A percentile compares a stretch with the other conserved stretches of the same genome.
Conservation (phyloP, 2,329 filamentous ascomycete species). For the Orbilia blumenaviensis region DNA sequence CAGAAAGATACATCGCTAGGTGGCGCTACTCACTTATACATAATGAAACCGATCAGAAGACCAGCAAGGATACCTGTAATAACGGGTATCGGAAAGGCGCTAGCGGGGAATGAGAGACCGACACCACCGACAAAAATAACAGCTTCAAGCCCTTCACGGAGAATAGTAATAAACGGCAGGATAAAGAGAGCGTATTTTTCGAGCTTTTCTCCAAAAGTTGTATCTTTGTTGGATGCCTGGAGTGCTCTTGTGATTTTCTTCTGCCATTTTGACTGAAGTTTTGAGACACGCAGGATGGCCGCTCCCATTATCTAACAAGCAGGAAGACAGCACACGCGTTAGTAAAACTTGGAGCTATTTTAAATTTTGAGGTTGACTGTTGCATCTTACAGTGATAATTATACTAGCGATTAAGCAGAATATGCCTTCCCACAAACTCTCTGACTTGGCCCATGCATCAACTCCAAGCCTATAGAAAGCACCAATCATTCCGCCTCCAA, state of each 20-base stretch:
- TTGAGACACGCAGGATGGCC: conserved; percentile 80
- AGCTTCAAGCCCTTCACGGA: conserved; percentile 85
- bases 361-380: not conserved
- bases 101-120: conserved; percentile 77
- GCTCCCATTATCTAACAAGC: conserved; percentile 71
- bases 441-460: conserved; percentile 73
- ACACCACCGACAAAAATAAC: conserved; percentile 88
- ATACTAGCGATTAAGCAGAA: conserved; percentile 78
- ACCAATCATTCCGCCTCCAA: conserved; percentile 75
- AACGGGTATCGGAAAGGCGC: conserved; percentile 79
- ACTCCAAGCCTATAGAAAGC: conserved; percentile 76
- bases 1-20: not conserved
- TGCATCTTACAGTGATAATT: conserved; percentile 71
- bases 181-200: conserved; percentile 88
- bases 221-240: conserved; percentile 63
- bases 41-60: conserved; percentile 72
- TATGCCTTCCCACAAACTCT: conserved; percentile 82
- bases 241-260: conserved; percentile 78
- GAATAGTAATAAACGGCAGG: conserved; percentile 85
- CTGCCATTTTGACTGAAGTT: conserved; percentile 88
- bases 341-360: not conserved
- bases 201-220: conserved; percentile 68
- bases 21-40: conserved; percentile 81
- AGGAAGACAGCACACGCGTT: not conserved
- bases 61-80: conserved; percentile 76